phyloP scores from a whole-genome alignment of 176 grass and related monocot species.

The Ampelocalamus luodianensis region DNA sequence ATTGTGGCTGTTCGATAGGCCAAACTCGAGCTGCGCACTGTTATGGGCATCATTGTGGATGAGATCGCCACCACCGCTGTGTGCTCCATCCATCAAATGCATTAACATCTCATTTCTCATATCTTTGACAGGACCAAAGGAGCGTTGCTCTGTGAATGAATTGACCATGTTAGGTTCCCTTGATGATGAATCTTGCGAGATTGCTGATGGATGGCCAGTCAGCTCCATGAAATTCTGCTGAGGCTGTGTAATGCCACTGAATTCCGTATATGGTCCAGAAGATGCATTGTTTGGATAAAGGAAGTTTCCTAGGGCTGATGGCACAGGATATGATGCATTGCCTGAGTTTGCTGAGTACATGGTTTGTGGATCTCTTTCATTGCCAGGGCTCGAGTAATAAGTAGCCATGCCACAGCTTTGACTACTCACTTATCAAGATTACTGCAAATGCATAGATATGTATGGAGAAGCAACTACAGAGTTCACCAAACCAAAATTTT shows the following conservation, averaged over 20 bases:
- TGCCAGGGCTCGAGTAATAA: constrained; percentile 69
- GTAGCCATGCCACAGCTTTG: constrained; percentile 68
- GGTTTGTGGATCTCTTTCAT: constrained; percentile 71
- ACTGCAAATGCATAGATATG: constrained; percentile 32
- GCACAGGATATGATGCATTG: constrained; percentile 64
- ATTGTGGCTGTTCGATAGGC: constrained; percentile 66
- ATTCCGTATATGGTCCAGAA: constrained; percentile 68
- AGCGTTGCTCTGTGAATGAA: constrained; percentile 47
- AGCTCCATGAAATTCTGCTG: constrained; percentile 68
- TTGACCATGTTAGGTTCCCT: constrained; percentile 62
- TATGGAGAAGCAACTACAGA: constrained; percentile 27
- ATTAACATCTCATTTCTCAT: constrained; percentile 74
- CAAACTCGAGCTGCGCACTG: constrained; percentile 59
- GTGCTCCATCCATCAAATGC: constrained; percentile 68
- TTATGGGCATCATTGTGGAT: constrained; percentile 62
- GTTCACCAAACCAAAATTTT: constrained; percentile 19
- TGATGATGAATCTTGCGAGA: constrained; percentile 60
- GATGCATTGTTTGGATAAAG: constrained; percentile 67
- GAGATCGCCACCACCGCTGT: constrained; percentile 44
- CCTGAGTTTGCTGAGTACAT: constrained; percentile 58
- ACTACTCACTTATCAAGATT: constrained; percentile 36
- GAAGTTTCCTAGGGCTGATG: constrained; percentile 68
- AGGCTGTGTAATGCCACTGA: constrained; percentile 57
- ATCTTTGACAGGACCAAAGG: constrained; percentile 67
- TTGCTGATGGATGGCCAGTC: constrained; percentile 52